A percentile compares a stretch with the other conserved stretches of the same genome.
Evolutionary conservation across 2,329 filamentous ascomycete genomes (phyloP).

Genomic region (Pezicula carpinea): DNA sequence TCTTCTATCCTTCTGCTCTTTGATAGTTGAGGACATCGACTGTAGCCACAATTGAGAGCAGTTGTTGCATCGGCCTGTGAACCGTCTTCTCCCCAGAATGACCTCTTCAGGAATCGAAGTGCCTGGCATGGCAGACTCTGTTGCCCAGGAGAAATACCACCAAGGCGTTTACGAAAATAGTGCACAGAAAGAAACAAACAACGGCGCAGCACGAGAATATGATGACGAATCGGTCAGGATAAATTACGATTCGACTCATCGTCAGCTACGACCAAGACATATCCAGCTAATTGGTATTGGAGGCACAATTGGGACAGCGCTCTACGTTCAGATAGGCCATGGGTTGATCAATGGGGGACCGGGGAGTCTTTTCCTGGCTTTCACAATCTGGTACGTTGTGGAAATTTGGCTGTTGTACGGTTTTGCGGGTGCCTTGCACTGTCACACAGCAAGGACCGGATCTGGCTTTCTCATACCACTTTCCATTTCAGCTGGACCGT

Average conservation of each 20-base stretch:
- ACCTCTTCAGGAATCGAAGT: too few species aligned
- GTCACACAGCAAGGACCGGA: too few species aligned
- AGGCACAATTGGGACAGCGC: constrained; percentile 58
- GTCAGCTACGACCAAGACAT: constrained; percentile 34
- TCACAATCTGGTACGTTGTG: constrained; percentile 46
- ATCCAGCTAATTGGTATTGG: constrained; percentile 48
- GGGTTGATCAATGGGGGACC: constrained; percentile 56
- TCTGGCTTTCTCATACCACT: background rate
- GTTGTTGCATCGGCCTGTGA: too few species aligned
- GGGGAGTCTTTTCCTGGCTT: constrained; percentile 52
- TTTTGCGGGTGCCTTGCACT: too few species aligned
- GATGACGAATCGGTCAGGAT: constrained; percentile 8
- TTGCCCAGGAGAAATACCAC: too few species aligned
- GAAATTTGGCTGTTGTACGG: background rate
- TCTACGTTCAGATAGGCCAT: constrained; percentile 49
- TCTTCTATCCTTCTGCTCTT: too few species aligned
- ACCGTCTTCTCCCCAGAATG: too few species aligned
- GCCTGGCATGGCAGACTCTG: too few species aligned
- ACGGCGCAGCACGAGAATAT: constrained; percentile 8
- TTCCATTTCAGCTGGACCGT: background rate
- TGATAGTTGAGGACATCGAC: too few species aligned
- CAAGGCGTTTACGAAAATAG: constrained; percentile 6
- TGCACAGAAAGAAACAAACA: constrained; percentile 16
- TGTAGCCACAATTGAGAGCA: too few species aligned
- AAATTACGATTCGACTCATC: constrained; percentile 27